Conservation (phyloP, 2,329 filamentous ascomycete genomes). For the Exophiala alcalophila region DNA sequence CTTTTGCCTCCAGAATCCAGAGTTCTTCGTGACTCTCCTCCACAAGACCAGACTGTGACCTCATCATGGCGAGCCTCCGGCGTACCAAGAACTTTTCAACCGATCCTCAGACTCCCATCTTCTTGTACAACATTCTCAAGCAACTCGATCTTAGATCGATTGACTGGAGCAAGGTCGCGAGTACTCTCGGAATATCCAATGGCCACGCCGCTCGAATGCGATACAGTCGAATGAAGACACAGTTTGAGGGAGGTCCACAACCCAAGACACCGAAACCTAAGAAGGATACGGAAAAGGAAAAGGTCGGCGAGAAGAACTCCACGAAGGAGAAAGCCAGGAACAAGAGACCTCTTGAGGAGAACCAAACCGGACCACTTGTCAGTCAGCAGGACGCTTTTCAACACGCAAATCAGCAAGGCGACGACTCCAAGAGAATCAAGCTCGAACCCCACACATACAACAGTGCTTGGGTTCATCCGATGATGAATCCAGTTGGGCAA, state of each 20-base stretch:
- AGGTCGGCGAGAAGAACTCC: constrained; percentile 12
- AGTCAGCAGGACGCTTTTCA: constrained; percentile 1
- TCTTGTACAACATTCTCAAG: constrained; percentile 56
- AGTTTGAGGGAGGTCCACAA: constrained; percentile 47
- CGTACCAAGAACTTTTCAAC: constrained; percentile 33
- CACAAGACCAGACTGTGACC: too few relatives aligned
- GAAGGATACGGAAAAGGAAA: constrained; percentile 22
- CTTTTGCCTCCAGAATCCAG: background rate
- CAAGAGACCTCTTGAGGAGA: constrained; percentile 8
- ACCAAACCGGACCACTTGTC: constrained; percentile 16
- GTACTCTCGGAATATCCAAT: constrained; percentile 52
- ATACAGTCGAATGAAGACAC: constrained; percentile 53
- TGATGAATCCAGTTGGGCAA: constrained; percentile 7
- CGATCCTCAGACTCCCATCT: constrained; percentile 50
- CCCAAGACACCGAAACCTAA: constrained; percentile 16
- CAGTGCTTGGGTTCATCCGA: background rate
- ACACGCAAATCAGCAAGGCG: constrained; percentile 6
- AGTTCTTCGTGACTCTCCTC: too few relatives aligned
- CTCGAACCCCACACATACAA: constrained; percentile 12
- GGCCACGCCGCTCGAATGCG: constrained; percentile 59
- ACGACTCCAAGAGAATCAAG: constrained; percentile 20
- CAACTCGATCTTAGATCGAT: constrained; percentile 54
- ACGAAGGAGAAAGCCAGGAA: constrained; percentile 17
- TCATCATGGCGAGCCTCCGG: constrained; percentile 19
- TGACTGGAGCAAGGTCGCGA: constrained; percentile 53